These are phyloP conservation scores for Carex cristatella DNA, from an alignment of 176 grass and related monocot species.

Conservation along the genomic window DNA sequence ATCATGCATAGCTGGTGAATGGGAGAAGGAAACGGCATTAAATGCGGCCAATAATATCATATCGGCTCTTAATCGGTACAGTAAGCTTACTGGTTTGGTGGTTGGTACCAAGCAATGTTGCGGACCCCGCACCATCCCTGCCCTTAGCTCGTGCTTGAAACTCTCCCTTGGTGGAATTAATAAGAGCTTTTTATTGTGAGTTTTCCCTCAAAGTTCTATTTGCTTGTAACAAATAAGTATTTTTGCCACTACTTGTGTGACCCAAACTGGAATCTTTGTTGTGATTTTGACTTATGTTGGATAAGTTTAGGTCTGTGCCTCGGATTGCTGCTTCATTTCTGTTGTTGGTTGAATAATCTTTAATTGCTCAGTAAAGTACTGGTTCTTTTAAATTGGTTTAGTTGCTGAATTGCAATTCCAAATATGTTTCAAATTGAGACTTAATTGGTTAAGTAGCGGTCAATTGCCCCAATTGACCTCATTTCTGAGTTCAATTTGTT, in stretches of 20 bases:
- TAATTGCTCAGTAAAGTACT: not conserved
- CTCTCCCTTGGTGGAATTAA: conserved; percentile 99
- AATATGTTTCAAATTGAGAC: not conserved
- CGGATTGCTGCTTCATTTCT: not conserved
- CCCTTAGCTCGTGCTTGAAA: conserved; percentile 70
- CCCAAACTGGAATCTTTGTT: not conserved
- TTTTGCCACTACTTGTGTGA: not conserved
- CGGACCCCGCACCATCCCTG: conserved; percentile 41
- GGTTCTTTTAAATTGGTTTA: not conserved
- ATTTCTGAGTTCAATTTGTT: not conserved
- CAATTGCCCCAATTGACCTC: not conserved
- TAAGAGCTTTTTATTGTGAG: conserved; percentile 98
- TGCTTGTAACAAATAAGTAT: not conserved
- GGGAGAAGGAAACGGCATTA: conserved; percentile 63
- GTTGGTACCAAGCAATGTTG: conserved; percentile 61
- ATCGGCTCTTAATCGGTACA: conserved; percentile 51
- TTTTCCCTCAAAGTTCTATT: conserved; percentile 33
- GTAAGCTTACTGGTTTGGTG: conserved; percentile 70
- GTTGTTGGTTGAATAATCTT: not conserved
- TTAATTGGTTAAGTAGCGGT: not conserved
- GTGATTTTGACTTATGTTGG: not conserved
- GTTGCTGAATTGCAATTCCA: not conserved
- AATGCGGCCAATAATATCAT: conserved; percentile 59
- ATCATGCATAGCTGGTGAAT: conserved; percentile 36
- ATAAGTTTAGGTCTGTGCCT: not conserved